Evolutionary conservation across 2,329 filamentous ascomycete species (phyloP).

Genomic region (Nothomitra cinnamomea): DNA sequence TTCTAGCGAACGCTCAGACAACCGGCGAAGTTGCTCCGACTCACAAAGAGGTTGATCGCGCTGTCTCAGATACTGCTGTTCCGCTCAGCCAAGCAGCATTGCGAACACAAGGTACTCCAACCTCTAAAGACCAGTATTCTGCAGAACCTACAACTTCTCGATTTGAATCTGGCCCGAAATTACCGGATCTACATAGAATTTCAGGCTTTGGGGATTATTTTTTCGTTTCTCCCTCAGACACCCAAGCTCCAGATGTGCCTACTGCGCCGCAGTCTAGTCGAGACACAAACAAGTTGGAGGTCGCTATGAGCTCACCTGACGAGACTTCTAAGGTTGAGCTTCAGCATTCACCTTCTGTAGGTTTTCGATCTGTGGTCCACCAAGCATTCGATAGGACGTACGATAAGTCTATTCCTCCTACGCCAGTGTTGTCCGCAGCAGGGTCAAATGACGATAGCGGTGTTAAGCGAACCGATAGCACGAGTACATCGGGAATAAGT

Average conservation of each 20-base stretch:
- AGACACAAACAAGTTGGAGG: conserved; percentile 4
- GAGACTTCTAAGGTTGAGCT: conserved; percentile 16
- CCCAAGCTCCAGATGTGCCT: not conserved
- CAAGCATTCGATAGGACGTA: conserved; percentile 46
- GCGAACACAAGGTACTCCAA: not conserved
- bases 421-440: conserved; percentile 28
- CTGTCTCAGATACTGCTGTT: not conserved
- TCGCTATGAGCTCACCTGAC: conserved; percentile 2
- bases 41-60: not conserved
- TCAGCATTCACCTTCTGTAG: conserved; percentile 35
- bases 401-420: conserved; percentile 34
- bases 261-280: not conserved
- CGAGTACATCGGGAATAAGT: conserved; percentile 44
- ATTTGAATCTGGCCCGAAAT: conserved; percentile 31
- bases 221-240: conserved; percentile 21
- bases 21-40: not conserved
- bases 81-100: not conserved
- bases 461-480: conserved; percentile 42
- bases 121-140: not conserved
- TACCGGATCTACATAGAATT: conserved; percentile 40
- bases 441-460: conserved; percentile 21
- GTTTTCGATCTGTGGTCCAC: conserved; percentile 43
- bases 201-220: conserved; percentile 44
- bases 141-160: not conserved
- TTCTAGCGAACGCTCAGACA: not conserved